Evolutionary conservation across 2,329 filamentous ascomycete genomes (phyloP).

Genomic region (Calonectria hongkongensis): DNA sequence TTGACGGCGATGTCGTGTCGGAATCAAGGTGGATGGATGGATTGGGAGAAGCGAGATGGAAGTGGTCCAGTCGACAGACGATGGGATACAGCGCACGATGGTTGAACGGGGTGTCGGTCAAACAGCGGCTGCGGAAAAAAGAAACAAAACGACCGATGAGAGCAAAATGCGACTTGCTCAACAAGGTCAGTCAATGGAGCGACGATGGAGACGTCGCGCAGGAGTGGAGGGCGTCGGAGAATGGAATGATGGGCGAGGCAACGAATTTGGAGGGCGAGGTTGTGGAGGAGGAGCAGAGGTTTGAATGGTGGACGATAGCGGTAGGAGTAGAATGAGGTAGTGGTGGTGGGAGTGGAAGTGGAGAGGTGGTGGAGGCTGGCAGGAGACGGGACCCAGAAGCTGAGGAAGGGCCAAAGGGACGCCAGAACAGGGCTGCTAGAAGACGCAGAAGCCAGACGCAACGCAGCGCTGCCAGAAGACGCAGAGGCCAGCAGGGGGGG

Average conservation of each 20-base stretch:
- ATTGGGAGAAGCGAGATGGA: constrained; percentile 26
- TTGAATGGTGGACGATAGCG: constrained; percentile 29
- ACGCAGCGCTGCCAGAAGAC: constrained; percentile 11
- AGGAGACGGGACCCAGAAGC: constrained; percentile 30
- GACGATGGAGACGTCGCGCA: constrained; percentile 40
- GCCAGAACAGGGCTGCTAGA: constrained; percentile 23
- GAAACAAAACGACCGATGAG: background rate
- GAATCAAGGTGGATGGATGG: constrained; percentile 35
- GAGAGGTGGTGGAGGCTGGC: constrained; percentile 26
- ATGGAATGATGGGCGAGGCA: constrained; percentile 25
- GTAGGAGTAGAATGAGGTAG: constrained; percentile 26
- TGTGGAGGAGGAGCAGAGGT: constrained; percentile 31
- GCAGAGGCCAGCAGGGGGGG: constrained; percentile 26
- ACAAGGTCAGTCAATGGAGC: constrained; percentile 45
- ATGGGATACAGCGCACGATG: constrained; percentile 39
- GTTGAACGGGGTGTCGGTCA: constrained; percentile 40
- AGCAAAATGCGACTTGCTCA: constrained; percentile 15
- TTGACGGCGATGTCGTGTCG: constrained; percentile 38
- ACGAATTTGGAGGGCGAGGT: constrained; percentile 31
- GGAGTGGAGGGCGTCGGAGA: constrained; percentile 33
- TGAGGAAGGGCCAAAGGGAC: constrained; percentile 19
- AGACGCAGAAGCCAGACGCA: constrained; percentile 29
- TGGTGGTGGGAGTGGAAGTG: constrained; percentile 18
- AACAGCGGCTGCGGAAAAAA: constrained; percentile 33
- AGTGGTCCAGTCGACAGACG: constrained; percentile 12